Evolutionary conservation across 1,139 yeast species (phyloP).

Genomic region (Sugiyamaella japonica): DNA sequence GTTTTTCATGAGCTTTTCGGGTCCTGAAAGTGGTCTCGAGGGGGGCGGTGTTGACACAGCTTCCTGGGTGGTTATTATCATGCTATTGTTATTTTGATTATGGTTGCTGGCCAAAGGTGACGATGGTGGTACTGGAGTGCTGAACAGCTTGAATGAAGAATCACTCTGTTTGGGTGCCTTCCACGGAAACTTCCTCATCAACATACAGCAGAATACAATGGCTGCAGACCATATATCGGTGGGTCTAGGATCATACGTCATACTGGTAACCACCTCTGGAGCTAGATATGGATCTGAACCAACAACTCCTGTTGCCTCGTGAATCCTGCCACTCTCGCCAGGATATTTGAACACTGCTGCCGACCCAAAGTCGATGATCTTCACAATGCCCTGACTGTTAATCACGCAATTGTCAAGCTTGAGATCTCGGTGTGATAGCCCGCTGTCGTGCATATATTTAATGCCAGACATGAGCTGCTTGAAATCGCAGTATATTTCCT

Average conservation of each 20-base stretch:
- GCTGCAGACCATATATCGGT: conserved; percentile 96
- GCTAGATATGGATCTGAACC: conserved; percentile 95
- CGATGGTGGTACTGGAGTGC: conserved; percentile 10
- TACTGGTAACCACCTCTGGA: conserved; percentile 83
- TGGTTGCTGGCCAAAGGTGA: background rate
- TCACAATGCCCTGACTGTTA: conserved; percentile 79
- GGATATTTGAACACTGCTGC: conserved; percentile 94
- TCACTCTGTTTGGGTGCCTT: conserved; percentile 88
- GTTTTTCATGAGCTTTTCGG: conserved; percentile 37
- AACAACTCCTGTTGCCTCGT: conserved; percentile 85
- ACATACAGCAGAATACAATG: conserved; percentile 92
- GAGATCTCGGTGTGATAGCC: conserved; percentile 89
- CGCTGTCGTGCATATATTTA: conserved; percentile 79
- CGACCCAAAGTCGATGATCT: conserved; percentile 89
- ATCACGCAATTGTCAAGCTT: conserved; percentile 93
- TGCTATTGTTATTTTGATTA: background rate
- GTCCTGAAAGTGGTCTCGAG: conserved; percentile 29
- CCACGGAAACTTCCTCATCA: conserved; percentile 94
- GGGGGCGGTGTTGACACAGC: background rate
- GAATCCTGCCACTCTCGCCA: conserved; percentile 66
- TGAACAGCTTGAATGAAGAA: conserved; percentile 65
- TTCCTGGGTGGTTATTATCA: conserved; percentile 1
- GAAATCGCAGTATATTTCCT: conserved; percentile 87
- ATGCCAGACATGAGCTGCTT: conserved; percentile 84
- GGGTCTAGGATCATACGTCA: conserved; percentile 87